Evolutionary conservation across 2,329 filamentous ascomycete genomes (phyloP).

Genomic region (Coniochaeta sp.): DNA sequence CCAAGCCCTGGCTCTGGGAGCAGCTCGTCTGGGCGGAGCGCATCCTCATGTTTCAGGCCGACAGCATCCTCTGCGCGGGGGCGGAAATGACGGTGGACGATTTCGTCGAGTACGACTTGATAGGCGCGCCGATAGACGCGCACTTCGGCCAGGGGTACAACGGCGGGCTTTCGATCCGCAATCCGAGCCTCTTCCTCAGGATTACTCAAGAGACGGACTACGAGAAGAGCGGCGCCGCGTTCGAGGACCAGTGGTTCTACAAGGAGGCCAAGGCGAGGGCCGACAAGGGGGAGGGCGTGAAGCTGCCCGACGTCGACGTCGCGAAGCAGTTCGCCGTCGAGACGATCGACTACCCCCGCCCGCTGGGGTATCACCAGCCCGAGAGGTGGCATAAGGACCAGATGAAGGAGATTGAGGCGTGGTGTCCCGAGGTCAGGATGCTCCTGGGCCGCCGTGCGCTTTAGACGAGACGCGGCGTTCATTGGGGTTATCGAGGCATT

Average conservation of each 20-base stretch:
- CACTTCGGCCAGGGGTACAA: conserved; percentile 20
- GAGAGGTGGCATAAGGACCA: conserved; percentile 15
- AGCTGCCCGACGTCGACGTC: conserved; percentile 14
- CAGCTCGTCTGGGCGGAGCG: conserved; percentile 24
- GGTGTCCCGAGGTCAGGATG: conserved; percentile 22
- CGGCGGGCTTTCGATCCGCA: conserved; percentile 24
- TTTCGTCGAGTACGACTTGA: conserved; percentile 26
- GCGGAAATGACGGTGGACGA: conserved; percentile 21
- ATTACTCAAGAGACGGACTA: conserved; percentile 9
- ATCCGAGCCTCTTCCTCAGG: conserved; percentile 16
- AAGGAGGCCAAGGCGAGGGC: conserved; percentile 13
- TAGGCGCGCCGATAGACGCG: conserved; percentile 21
- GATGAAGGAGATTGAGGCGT: conserved; percentile 18
- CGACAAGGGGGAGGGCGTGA: conserved; percentile 5
- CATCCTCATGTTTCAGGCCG: conserved; percentile 30
- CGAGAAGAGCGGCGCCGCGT: conserved; percentile 8
- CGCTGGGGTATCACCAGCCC: conserved; percentile 20
- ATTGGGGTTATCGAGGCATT: no score
- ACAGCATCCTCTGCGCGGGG: conserved; percentile 28
- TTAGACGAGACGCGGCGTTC: no score
- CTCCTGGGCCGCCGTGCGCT: conserved; percentile 1
- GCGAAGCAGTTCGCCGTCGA: conserved; percentile 19
- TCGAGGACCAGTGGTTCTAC: conserved; percentile 21
- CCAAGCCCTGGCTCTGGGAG: conserved; percentile 28
- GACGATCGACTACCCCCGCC: conserved; percentile 15